These are phyloP conservation scores for Aspergillus pseudoviridinutans DNA, from an alignment of 2,329 filamentous ascomycete species.

Conservation along the genomic window DNA sequence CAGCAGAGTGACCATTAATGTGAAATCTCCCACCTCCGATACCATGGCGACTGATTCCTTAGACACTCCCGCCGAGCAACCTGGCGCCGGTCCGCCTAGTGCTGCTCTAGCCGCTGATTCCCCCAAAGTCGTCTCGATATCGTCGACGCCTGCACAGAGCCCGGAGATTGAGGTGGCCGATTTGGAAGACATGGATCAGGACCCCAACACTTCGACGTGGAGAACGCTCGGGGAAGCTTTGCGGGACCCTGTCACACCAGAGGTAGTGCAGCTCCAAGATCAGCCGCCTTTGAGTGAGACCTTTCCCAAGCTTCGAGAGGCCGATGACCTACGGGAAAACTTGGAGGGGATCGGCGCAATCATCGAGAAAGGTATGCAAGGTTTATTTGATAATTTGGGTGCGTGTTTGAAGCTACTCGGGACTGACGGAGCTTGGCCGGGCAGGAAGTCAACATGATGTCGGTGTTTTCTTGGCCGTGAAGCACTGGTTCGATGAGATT, in stretches of 20 bases:
- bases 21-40: conserved; percentile 33
- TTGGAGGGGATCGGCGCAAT: conserved; percentile 29
- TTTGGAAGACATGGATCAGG: conserved; percentile 47
- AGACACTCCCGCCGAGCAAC: conserved; percentile 13
- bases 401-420: background rate
- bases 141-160: conserved; percentile 42
- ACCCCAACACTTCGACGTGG: conserved; percentile 44
- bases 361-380: conserved; percentile 36
- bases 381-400: background rate
- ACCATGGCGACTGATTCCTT: conserved; percentile 13
- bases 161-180: conserved; percentile 49
- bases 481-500: conserved; percentile 42
- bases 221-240: conserved; percentile 33
- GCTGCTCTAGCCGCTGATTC: conserved; percentile 17
- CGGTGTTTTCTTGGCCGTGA: conserved; percentile 32
- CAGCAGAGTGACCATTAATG: conserved; percentile 48
- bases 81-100: conserved; percentile 10
- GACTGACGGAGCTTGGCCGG: background rate
- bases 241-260: conserved; percentile 26
- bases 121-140: conserved; percentile 35
- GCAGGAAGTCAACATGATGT: conserved; percentile 29
- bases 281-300: conserved; percentile 28
- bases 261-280: conserved; percentile 35
- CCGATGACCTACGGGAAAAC: conserved; percentile 28
- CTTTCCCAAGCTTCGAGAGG: conserved; percentile 34